phyloP scores from a whole-genome alignment of 108 stramenopile species.

The Craspedostauros australis region DNA sequence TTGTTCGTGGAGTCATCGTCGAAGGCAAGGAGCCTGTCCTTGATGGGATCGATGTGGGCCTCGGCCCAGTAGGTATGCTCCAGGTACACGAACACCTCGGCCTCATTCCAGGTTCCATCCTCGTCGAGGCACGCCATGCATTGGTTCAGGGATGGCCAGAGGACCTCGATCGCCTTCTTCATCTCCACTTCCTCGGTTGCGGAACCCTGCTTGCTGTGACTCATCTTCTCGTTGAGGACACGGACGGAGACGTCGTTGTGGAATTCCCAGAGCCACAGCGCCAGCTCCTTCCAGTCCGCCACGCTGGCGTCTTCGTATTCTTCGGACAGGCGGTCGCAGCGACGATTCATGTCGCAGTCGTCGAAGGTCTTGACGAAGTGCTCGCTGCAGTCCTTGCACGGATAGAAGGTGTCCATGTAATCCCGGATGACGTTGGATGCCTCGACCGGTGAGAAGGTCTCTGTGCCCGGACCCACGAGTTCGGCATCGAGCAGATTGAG shows the following conservation, averaged over 20 bases:
- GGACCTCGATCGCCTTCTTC: conserved; percentile 8
- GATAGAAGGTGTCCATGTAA: conserved; percentile 76
- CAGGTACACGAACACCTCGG: conserved; percentile 32
- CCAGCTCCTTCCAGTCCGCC: conserved; percentile 70
- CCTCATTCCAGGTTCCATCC: conserved; percentile 44
- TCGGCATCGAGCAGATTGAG: conserved; percentile 36
- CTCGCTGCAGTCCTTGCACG: conserved; percentile 60
- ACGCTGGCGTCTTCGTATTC: conserved; percentile 15
- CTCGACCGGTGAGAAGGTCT: conserved; percentile 31
- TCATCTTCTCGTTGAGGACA: conserved; percentile 31
- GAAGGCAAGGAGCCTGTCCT: conserved; percentile 16
- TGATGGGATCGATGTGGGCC: conserved; percentile 18
- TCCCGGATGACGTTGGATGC: conserved; percentile 38
- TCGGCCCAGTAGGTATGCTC: conserved; percentile 43
- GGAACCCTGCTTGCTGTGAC: background rate
- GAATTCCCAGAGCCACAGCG: conserved; percentile 78
- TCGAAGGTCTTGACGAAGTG: conserved; percentile 72
- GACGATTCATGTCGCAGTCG: conserved; percentile 53
- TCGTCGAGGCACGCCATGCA: conserved; percentile 34
- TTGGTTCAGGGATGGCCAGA: conserved; percentile 30
- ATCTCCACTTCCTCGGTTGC: background rate
- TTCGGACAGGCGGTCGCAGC: conserved; percentile 61
- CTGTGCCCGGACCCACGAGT: conserved; percentile 11
- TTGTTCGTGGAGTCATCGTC: conserved; percentile 1
- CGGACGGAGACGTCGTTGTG: conserved; percentile 77